Conservation (phyloP, 106 monocot genomes). For the Phalaenopsis aphrodite region DNA sequence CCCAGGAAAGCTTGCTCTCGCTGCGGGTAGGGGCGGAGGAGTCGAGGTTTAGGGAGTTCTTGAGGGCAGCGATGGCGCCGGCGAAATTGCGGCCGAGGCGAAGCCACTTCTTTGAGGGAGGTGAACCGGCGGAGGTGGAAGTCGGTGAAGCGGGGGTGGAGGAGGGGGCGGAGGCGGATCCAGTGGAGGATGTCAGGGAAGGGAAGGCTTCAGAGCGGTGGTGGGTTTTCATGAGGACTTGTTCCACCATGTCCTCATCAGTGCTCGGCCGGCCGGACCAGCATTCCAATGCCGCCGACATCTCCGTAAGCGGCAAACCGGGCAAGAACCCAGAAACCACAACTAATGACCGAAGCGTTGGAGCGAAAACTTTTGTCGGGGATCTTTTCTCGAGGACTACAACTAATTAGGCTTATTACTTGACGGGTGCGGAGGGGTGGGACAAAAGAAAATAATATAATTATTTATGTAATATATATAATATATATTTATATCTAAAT, state of each 20-base stretch:
- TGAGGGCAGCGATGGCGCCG: slow-evolving; percentile 58
- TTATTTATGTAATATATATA: no score
- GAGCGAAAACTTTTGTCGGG: neutral
- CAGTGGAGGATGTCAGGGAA: slow-evolving; percentile 18
- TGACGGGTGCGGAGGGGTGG: no score
- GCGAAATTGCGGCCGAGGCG: slow-evolving; percentile 55
- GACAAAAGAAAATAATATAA: no score
- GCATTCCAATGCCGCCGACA: slow-evolving; percentile 93
- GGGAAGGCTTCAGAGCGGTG: slow-evolving; percentile 72
- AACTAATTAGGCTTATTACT: no score
- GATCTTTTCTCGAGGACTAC: no score
- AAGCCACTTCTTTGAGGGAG: slow-evolving; percentile 55
- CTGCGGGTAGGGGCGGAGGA: slow-evolving; percentile 16
- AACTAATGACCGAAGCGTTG: neutral
- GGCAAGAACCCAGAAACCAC: neutral
- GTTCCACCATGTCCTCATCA: slow-evolving; percentile 92
- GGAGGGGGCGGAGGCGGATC: slow-evolving; percentile 9
- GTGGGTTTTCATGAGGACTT: slow-evolving; percentile 78
- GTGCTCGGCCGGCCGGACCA: slow-evolving; percentile 98
- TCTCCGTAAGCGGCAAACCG: slow-evolving; percentile 6
- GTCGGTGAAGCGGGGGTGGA: neutral
- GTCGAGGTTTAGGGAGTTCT: slow-evolving; percentile 61
- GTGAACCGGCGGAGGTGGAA: neutral
- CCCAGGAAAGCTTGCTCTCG: slow-evolving; percentile 41
- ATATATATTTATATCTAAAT: no score